Conservation (phyloP, 176 grass and related monocot species). For the Calamus simplicifolius region DNA sequence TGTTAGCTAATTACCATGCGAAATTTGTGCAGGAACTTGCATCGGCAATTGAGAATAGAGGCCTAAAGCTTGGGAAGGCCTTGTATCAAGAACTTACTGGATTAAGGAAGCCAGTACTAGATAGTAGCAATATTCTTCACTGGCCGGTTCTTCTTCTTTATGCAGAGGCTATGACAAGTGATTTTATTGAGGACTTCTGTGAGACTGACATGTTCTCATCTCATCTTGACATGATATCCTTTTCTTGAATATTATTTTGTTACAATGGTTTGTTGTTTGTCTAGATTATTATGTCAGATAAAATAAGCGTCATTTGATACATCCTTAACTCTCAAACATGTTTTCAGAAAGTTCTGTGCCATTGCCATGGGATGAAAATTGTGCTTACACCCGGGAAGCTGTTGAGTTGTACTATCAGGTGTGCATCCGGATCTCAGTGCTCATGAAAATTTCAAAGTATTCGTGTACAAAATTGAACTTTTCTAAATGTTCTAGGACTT, state of each 20-base stretch:
- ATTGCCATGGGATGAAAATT: slow-evolving; percentile 73
- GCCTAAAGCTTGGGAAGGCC: slow-evolving; percentile 53
- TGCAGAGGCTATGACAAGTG: slow-evolving; percentile 86
- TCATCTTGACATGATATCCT: slow-evolving; percentile 92
- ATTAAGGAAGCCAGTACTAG: slow-evolving; percentile 52
- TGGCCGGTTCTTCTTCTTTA: slow-evolving; percentile 89
- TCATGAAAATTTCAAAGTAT: too few species aligned
- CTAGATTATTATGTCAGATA: background rate
- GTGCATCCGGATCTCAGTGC: background rate
- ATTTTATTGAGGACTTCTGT: slow-evolving; percentile 82
- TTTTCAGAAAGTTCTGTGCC: slow-evolving; percentile 61
- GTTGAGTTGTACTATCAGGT: slow-evolving; percentile 95
- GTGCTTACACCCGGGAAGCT: slow-evolving; percentile 64
- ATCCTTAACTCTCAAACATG: slow-evolving; percentile 74
- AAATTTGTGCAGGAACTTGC: slow-evolving; percentile 39
- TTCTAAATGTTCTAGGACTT: too few species aligned
- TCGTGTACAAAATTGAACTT: too few species aligned
- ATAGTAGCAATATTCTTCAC: slow-evolving; percentile 61
- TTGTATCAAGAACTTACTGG: slow-evolving; percentile 64
- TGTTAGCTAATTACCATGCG: too few species aligned
- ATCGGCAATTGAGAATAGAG: slow-evolving; percentile 63
- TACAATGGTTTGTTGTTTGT: too few species aligned
- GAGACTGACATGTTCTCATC: slow-evolving; percentile 57
- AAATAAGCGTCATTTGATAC: background rate
- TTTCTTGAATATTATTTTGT: slow-evolving; percentile 11